Base-by-base conservation (phyloP, 192 early-diverging fungal species). In the Rhizophagus prolifer region DNA sequence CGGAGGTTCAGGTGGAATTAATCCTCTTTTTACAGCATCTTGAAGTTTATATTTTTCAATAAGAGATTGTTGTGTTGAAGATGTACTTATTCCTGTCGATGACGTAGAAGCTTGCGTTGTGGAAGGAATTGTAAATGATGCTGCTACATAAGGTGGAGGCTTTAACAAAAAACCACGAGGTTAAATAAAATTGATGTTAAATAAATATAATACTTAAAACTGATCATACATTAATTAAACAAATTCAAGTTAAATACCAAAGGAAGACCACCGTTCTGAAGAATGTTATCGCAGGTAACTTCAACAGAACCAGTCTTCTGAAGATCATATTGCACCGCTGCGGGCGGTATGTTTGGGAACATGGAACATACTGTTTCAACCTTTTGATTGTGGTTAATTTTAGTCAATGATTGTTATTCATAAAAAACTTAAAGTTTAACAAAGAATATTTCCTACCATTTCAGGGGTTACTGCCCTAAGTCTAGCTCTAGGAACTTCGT, bases 281-380 rank as follows among this genome's bases (percentile, higher is more conserved):
- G 82, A 60, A 92, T 92, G 79, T 94, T 93, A 74, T 95, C 93
- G 69, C 90, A 91, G 23, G 93, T 94, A 65, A 89, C 85, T 62
- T 93, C 91, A 25, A 94, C 92, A 13, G 92, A 93, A n/a, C 94
- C 93, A 16, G 93, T 94, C 38, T 91, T 90, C 71, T 91, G 87
- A 25, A 95, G 84, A 78, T 94, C 93, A 13, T 86, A 88, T 23
- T 89, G 84, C 65, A 95, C 92, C 36, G 93, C 90, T 25, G 91
- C 86, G 25, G 88, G 86, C 6, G 92, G 90, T 54, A 94, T 91
- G 74, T 92, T 84, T 9, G 94, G 94, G 66, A 95, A 95, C 94
- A 95, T 94, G 10, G 88, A 79, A 71, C 87, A 88, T 9, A 95
- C 92, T 13, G 87, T 89, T 72, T 91, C 90, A 21, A 94, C 86